Percentiles rank a stretch among this genome's conserved stretches.
These are phyloP conservation scores for Naganishia friedmannii DNA, from an alignment of 768 basidiomycete genomes.

Conservation along the genomic window DNA sequence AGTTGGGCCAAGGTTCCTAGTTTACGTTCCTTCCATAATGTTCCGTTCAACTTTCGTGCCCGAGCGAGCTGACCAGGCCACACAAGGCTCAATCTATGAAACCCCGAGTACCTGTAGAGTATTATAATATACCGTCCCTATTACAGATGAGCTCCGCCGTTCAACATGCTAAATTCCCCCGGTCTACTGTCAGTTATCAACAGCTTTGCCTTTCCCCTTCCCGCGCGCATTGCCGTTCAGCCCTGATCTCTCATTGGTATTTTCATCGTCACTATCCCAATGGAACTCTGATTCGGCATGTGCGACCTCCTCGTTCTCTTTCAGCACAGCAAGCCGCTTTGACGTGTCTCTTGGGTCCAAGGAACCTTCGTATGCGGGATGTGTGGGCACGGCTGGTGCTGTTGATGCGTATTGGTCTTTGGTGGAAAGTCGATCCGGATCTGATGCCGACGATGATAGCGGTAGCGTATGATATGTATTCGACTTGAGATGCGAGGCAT, in stretches of 20 bases:
- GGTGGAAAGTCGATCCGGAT: conserved; percentile 7
- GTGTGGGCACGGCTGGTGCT: conserved; percentile 10
- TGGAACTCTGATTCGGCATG: conserved; percentile 21
- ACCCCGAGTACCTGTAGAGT: not conserved
- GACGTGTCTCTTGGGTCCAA: conserved; percentile 13
- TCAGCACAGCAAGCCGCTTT: conserved; percentile 2
- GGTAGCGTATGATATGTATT: conserved; percentile 84
- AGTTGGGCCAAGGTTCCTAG: no score
- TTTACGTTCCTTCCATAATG: no score
- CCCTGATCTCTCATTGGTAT: not conserved
- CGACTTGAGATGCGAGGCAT: conserved; percentile 83
- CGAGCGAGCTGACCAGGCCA: no score
- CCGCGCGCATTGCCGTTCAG: not conserved
- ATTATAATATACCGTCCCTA: not conserved
- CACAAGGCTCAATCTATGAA: not conserved
- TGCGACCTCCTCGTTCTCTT: conserved; percentile 8
- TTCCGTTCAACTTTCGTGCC: no score
- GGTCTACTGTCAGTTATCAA: not conserved
- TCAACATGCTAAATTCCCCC: not conserved
- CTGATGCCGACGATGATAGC: conserved; percentile 37
- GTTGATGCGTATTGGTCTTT: conserved; percentile 24
- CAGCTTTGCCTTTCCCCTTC: conserved; percentile 17
- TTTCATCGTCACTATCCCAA: conserved; percentile 32
- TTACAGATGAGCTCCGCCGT: not conserved
- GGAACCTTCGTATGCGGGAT: conserved; percentile 19